These are phyloP conservation scores for Saccharomycopsis sp. DNA, from an alignment of 805 yeast species.

Conservation along the genomic window DNA sequence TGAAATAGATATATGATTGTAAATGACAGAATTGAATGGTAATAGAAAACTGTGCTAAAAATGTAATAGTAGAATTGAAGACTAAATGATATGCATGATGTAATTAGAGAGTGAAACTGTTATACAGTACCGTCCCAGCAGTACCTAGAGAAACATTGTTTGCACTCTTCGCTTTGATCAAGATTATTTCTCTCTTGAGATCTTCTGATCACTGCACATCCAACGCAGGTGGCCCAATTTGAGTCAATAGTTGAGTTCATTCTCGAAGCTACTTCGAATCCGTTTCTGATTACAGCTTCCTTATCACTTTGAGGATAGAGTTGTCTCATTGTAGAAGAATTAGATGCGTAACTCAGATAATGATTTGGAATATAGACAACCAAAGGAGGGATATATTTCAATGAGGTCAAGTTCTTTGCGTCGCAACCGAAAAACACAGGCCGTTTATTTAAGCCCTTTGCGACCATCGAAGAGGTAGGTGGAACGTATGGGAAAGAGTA, in stretches of 20 bases:
- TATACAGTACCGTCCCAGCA: conserved; percentile 60
- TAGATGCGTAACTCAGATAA: conserved; percentile 55
- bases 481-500: conserved; percentile 3
- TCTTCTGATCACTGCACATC: conserved; percentile 76
- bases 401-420: conserved; percentile 37
- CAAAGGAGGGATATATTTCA: conserved; percentile 57
- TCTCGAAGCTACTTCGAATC: conserved; percentile 62
- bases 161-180: conserved; percentile 58
- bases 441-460: conserved; percentile 41
- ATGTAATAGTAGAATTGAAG: background rate
- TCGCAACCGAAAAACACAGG: conserved; percentile 86
- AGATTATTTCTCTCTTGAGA: conserved; percentile 60
- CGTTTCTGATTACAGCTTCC: conserved; percentile 56
- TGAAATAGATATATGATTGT: too few species aligned
- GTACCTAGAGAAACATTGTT: conserved; percentile 58
- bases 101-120: background rate
- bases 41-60: background rate
- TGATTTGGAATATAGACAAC: conserved; percentile 71
- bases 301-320: conserved; percentile 52
- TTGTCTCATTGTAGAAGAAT: conserved; percentile 63
- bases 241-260: conserved; percentile 59
- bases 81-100: background rate
- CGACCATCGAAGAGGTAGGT: background rate
- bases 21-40: too few species aligned
- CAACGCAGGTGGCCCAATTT: conserved; percentile 67